Evolutionary conservation across 2,329 filamentous ascomycete species (phyloP).

Genomic region (Chrysoporthe cubensis): DNA sequence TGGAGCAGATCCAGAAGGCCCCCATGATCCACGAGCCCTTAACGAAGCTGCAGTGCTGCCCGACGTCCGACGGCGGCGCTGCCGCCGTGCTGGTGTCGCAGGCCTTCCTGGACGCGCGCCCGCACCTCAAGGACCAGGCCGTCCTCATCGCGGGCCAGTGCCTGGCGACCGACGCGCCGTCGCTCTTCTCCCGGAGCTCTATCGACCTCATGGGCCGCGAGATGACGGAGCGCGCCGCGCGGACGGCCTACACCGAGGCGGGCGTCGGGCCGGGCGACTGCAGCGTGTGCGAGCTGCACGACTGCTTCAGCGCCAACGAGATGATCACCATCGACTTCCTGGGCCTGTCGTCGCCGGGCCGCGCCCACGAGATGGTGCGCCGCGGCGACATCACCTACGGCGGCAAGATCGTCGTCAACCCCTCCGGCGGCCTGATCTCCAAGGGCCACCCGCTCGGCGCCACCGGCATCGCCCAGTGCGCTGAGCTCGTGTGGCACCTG

Average conservation of each 20-base stretch:
- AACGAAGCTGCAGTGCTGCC: constrained; percentile 98
- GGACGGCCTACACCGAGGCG: constrained; percentile 74
- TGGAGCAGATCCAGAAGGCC: constrained; percentile 77
- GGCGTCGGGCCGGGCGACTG: constrained; percentile 70
- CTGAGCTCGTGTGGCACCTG: constrained; percentile 93
- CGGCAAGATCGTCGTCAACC: constrained; percentile 82
- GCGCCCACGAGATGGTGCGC: constrained; percentile 90
- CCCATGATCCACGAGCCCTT: constrained; percentile 83
- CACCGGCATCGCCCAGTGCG: constrained; percentile 93
- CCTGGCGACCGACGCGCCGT: constrained; percentile 81
- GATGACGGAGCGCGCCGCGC: constrained; percentile 76
- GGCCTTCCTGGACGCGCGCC: constrained; percentile 81
- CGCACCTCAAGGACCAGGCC: constrained; percentile 81
- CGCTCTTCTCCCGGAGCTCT: constrained; percentile 75
- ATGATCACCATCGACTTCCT: constrained; percentile 89
- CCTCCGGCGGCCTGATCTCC: constrained; percentile 90
- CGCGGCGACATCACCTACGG: constrained; percentile 91
- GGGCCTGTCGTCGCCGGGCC: constrained; percentile 76
- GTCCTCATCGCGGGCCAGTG: constrained; percentile 86
- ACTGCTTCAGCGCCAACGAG: constrained; percentile 96
- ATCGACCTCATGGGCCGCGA: constrained; percentile 90
- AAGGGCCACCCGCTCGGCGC: constrained; percentile 96
- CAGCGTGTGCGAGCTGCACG: constrained; percentile 89
- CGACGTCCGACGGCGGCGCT: constrained; percentile 89
- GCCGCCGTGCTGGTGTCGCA: constrained; percentile 89